Base-by-base conservation (phyloP, 129 eudicot species). In the Pulicaria dysenterica region DNA sequence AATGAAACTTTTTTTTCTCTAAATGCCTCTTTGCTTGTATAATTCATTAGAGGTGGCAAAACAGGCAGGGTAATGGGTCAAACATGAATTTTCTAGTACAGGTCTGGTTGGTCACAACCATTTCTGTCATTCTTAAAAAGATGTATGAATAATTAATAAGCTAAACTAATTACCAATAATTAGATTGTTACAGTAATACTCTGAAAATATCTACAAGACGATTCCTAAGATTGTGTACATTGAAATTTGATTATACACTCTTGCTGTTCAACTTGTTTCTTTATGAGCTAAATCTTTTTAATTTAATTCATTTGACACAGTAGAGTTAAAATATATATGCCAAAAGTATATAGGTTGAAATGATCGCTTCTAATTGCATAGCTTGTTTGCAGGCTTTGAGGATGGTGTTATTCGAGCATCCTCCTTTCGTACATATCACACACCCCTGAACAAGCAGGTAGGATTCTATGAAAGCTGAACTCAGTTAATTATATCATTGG, bases 371-470 rank as follows among this genome's bases (percentile, higher is more conserved):
- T 24, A 24, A 24, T 24, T 42, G 50, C 74, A 4, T 44, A 50
- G 58, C 51, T 51, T 43, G 44, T 56, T 57, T 65, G 51, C 87
- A 94, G 99, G 95, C 64, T 84, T 82, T 75, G 99, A 88, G 79
- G 74, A 77, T 67, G 99, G 99, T 57, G 77, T 90, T 46, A 88
- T 94, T 77, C 80, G 49, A 77, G 94, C 97, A 78, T 94, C 99
- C 42, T 80, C 95, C 37, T 94, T 94, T 58, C 96, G 97, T 70
- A 94, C 99, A 53, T 94, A 86, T 79, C 97, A 94, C 88, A 90
- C 99, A 0, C 99, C 99, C 47, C 86, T 94, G 15, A 94, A 90
- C 81, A 90, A 94, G 70, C 99, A 94, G 80, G 98, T 90, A 83
- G 14, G 37, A 68, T 12, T n/a, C 24, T 63, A 5, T 55, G 36